phyloP scores from a whole-genome alignment of 768 basidiomycete species.

The Tylopilus intermedius region DNA sequence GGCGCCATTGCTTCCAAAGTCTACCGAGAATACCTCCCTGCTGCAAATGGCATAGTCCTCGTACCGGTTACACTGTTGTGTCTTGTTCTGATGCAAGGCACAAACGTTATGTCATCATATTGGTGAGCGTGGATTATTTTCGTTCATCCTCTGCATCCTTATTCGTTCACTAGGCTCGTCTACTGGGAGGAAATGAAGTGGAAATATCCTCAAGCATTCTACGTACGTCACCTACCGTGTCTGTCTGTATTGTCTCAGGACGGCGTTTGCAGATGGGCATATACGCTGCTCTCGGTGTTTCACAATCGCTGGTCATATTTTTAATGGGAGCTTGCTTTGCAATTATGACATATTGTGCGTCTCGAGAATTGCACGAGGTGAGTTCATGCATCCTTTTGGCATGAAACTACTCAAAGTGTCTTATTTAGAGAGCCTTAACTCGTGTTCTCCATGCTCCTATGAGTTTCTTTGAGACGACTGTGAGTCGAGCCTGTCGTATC shows the following conservation, averaged over 20 bases:
- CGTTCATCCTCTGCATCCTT: background rate
- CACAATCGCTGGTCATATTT: slow-evolving; percentile 66
- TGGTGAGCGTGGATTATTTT: slow-evolving; percentile 45
- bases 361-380: slow-evolving; percentile 55
- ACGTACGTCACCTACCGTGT: slow-evolving; percentile 41
- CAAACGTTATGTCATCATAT: slow-evolving; percentile 67
- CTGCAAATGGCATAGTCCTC: slow-evolving; percentile 62
- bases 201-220: slow-evolving; percentile 63
- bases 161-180: slow-evolving; percentile 51
- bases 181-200: slow-evolving; percentile 59
- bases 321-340: slow-evolving; percentile 62
- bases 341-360: slow-evolving; percentile 68
- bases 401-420: background rate
- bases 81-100: slow-evolving; percentile 61
- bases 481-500: slow-evolving; percentile 24
- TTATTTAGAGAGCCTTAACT: slow-evolving; percentile 50
- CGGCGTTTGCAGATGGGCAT: slow-evolving; percentile 60
- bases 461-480: slow-evolving; percentile 86
- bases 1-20: slow-evolving; percentile 45
- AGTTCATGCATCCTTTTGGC: slow-evolving; percentile 9
- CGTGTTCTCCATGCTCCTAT: slow-evolving; percentile 82
- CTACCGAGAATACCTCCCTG: slow-evolving; percentile 52
- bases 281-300: slow-evolving; percentile 68
- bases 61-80: slow-evolving; percentile 62
- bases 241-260: slow-evolving; percentile 27